phyloP scores from a whole-genome alignment of 2,329 filamentous ascomycete genomes.

The Verticillium alfalfae region DNA sequence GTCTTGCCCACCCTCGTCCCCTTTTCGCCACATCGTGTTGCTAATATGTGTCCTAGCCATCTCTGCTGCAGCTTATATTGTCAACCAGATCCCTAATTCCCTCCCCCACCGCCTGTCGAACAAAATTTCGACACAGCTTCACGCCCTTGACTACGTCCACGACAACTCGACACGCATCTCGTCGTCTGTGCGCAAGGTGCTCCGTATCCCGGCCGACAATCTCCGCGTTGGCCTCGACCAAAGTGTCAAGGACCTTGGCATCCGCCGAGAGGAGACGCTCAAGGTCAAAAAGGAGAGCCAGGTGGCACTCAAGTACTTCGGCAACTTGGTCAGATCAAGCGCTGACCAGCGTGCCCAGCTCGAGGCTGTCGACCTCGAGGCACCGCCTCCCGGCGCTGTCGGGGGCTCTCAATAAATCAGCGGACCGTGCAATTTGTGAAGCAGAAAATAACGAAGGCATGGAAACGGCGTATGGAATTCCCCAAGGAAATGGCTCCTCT shows the following conservation, averaged over 20 bases:
- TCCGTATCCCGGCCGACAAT: constrained; percentile 82
- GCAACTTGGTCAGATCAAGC: constrained; percentile 69
- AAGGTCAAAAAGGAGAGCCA: constrained; percentile 81
- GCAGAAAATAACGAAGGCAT: neutral
- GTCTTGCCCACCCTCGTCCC: constrained; percentile 25
- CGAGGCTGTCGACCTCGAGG: constrained; percentile 49
- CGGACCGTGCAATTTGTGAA: neutral
- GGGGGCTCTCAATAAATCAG: neutral
- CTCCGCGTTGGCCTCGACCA: constrained; percentile 78
- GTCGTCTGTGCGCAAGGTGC: constrained; percentile 78
- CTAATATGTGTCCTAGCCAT: constrained; percentile 43
- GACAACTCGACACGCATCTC: constrained; percentile 80
- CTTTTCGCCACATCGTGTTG: too few relatives aligned
- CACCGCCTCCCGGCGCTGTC: constrained; percentile 32
- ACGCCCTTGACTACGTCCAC: constrained; percentile 87
- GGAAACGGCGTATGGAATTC: neutral
- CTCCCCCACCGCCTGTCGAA: constrained; percentile 78
- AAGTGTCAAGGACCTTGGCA: constrained; percentile 76
- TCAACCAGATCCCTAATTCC: constrained; percentile 83
- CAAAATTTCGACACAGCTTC: constrained; percentile 78
- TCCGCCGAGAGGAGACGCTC: constrained; percentile 73
- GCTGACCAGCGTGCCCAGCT: constrained; percentile 44
- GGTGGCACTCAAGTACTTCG: constrained; percentile 84
- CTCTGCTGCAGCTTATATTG: constrained; percentile 71
- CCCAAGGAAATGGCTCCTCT: neutral